These are phyloP conservation scores for Globisporangium viniferum DNA, from an alignment of 352 stramenopile genomes.

Conservation along the genomic window DNA sequence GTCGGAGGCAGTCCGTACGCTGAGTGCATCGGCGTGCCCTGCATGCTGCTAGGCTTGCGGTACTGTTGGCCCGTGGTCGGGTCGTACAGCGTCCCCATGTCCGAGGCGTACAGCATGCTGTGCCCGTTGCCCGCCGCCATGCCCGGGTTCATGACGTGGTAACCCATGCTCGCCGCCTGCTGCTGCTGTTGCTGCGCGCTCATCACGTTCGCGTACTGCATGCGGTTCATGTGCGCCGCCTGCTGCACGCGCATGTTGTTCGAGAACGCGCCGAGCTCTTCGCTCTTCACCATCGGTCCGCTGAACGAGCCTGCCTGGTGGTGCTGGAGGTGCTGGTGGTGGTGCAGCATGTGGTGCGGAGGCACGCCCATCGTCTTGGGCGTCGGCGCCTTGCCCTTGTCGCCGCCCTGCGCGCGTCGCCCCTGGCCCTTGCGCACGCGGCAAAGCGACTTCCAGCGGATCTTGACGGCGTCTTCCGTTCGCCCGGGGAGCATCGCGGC, in stretches of 20 bases:
- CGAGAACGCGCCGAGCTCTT: constrained; percentile 55
- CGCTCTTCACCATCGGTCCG: constrained; percentile 58
- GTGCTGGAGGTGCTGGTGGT: constrained; percentile 5
- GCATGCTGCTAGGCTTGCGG: constrained; percentile 31
- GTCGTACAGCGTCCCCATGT: constrained; percentile 46
- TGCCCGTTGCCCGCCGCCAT: constrained; percentile 1
- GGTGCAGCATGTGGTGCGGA: constrained; percentile 17
- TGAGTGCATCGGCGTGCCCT: constrained; percentile 15
- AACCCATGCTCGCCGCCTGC: constrained; percentile 20
- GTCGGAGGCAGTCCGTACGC: constrained; percentile 38
- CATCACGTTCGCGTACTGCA: constrained; percentile 21
- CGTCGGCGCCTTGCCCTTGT: constrained; percentile 38
- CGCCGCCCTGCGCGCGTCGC: constrained; percentile 30
- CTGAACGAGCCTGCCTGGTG: constrained; percentile 29
- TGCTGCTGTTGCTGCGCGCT: constrained; percentile 22
- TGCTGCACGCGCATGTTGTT: constrained; percentile 35
- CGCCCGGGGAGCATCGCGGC: constrained; percentile 84
- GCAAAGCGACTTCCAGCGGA: constrained; percentile 89
- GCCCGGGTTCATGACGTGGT: constrained; percentile 24
- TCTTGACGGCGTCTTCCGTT: constrained; percentile 91
- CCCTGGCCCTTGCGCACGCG: constrained; percentile 67
- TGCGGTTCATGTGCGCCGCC: constrained; percentile 31
- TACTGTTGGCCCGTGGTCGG: constrained; percentile 52
- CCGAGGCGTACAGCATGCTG: constrained; percentile 42
- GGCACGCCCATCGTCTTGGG: constrained; percentile 21